These are phyloP conservation scores for Stropharia rugosoannulata DNA, from an alignment of 768 basidiomycete genomes.

Conservation along the genomic window DNA sequence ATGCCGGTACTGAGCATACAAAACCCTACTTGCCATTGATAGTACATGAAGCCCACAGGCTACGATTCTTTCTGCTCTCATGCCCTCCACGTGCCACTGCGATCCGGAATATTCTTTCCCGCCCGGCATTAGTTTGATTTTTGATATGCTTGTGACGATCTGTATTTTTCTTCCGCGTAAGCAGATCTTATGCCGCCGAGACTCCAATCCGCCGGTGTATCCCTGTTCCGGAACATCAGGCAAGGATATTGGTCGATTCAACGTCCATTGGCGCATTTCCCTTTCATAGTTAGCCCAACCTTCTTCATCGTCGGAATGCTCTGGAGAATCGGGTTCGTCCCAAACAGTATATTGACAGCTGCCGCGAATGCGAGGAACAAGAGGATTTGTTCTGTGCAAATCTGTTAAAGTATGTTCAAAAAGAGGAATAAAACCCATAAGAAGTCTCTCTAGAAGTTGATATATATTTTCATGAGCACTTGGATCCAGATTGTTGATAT, in stretches of 20 bases:
- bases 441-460: conserved; percentile 27
- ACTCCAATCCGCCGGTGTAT: conserved; percentile 47
- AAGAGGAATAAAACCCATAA: conserved; percentile 41
- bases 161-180: conserved; percentile 40
- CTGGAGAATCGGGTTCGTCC: conserved; percentile 50
- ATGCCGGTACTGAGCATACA: background rate
- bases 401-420: conserved; percentile 55
- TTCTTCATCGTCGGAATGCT: conserved; percentile 48
- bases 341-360: conserved; percentile 39
- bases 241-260: conserved; percentile 41
- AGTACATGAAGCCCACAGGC: conserved; percentile 44
- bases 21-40: conserved; percentile 30
- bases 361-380: conserved; percentile 40
- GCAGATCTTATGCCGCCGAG: conserved; percentile 34
- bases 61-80: conserved; percentile 50
- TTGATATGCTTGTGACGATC: conserved; percentile 39
- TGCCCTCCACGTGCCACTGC: conserved; percentile 52
- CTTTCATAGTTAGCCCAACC: conserved; percentile 43
- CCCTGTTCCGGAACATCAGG: conserved; percentile 43
- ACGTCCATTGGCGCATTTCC: conserved; percentile 40
- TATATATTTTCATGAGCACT: conserved; percentile 26
- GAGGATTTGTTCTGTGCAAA: conserved; percentile 47
- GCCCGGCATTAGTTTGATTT: conserved; percentile 42
- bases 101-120: conserved; percentile 31
- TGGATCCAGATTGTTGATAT: conserved; percentile 55